Evolutionary conservation across 306 rosid species (phyloP), one percentile per base, ranked within the genome.

Genomic region (Sechiopsis laciniata): DNA sequence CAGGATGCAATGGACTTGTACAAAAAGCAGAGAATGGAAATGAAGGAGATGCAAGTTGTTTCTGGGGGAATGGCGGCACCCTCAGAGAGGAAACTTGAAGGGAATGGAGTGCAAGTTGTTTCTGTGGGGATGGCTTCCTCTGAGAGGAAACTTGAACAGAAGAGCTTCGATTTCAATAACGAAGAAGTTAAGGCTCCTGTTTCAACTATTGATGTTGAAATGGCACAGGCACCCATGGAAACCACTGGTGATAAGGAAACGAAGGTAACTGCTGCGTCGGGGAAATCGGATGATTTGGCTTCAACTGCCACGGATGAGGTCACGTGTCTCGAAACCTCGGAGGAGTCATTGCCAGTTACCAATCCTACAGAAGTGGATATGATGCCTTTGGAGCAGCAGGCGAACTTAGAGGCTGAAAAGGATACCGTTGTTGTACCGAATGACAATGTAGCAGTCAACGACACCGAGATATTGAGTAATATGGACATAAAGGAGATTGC

Each of bases 1-100:
- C 91, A 95, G 99, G 87, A 86, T 68, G 96, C 96, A 40, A 80
- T 91, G 73, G 84, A 85, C 78, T 82, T 89, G 71, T 95, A 95
- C 88, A 85, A 88, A 84, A 91, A 84, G 85, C 95, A 91, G 79
- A 81, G 77, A 66, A 78, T 81, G 84, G 86, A 88, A 71, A 71
- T 84, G 14, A 81, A 80, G 68, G 74, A 83, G 15, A 52, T 56
- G 24, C 56, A 60, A 29, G 73, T 69, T 69, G 21, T 71, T 63
- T 79, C 77, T 13, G 79, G 71, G 74, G 86, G 78, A 59, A 82
- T 76, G 7, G 78, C 81, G 5, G 78, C 81, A 55, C 78, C 85
- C 72, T 80, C 78, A 48, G 82, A 75, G 79, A 72, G 76, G 82
- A 83, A 52, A 59, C 72, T 60, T 78, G 87, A 84, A 62, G 87